phyloP scores from a whole-genome alignment of 192 early-diverging fungal genomes.

The Phycomyces blakesleeanus region DNA sequence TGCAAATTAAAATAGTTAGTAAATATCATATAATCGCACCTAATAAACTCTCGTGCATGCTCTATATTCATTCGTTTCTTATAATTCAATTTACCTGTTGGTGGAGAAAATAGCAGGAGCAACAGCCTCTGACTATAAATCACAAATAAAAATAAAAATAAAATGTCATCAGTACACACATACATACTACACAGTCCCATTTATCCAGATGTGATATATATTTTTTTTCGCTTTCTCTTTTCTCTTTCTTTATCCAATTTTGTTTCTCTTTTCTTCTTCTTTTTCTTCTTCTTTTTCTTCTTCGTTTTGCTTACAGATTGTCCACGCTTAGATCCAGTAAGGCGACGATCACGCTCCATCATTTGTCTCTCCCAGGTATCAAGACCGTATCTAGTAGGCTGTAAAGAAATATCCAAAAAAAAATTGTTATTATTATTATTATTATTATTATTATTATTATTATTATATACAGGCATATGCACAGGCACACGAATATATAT shows the following conservation, averaged over 20 bases:
- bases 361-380: constrained; percentile 77
- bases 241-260: not conserved
- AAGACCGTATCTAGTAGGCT: constrained; percentile 60
- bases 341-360: constrained; percentile 72
- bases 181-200: no score
- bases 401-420: constrained; percentile 4
- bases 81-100: constrained; percentile 37
- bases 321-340: constrained; percentile 67
- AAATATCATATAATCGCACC: not conserved
- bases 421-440: not conserved
- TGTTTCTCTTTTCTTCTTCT: not conserved
- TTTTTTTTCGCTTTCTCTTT: not conserved
- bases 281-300: no score
- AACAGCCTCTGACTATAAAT: not conserved
- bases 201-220: no score
- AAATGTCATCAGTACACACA: no score
- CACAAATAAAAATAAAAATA: not conserved
- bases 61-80: not conserved
- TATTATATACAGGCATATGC: no score
- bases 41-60: no score
- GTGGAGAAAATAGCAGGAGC: constrained; percentile 27
- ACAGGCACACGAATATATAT: no score
- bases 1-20: not conserved
- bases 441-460: not conserved
- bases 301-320: constrained; percentile 54